Conservation (phyloP, 192 early-diverging fungal genomes). For the Allomyces macrogynus region DNA sequence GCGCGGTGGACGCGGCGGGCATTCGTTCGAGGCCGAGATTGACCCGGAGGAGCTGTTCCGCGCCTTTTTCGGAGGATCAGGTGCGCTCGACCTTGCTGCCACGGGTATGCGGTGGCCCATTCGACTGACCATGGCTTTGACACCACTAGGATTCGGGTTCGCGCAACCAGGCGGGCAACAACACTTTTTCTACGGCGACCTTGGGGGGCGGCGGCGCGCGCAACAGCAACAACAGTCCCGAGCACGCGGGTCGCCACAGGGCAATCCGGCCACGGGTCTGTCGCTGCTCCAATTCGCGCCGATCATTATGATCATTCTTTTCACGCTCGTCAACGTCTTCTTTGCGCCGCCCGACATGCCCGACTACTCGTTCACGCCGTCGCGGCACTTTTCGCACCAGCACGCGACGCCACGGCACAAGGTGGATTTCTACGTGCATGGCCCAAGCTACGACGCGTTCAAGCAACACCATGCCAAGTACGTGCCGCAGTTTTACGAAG, state of each 20-base stretch:
- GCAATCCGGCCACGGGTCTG: too few species aligned
- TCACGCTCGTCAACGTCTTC: not conserved
- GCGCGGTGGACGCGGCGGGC: conserved; percentile 4
- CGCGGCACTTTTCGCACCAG: not conserved
- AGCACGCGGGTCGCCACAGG: too few species aligned
- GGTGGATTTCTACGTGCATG: not conserved
- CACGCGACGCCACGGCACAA: not conserved
- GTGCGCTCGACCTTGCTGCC: not conserved
- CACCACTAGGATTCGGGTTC: too few species aligned
- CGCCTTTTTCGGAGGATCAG: conserved; percentile 76
- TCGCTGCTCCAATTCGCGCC: too few species aligned
- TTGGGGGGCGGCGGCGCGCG: too few species aligned
- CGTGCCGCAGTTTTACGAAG: not conserved
- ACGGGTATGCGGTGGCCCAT: too few species aligned
- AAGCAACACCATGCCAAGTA: not conserved
- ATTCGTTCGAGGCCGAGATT: conserved; percentile 42
- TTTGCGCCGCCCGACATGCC: not conserved
- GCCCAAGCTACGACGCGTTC: not conserved
- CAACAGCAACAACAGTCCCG: too few species aligned
- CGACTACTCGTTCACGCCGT: not conserved
- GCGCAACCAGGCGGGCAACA: too few species aligned
- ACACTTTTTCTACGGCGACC: too few species aligned
- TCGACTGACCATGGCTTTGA: too few species aligned
- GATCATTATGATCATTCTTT: not conserved
- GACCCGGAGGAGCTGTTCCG: conserved; percentile 88